Base-by-base conservation (phyloP, 2,329 filamentous ascomycete genomes). In the Fonsecaea erecta region DNA sequence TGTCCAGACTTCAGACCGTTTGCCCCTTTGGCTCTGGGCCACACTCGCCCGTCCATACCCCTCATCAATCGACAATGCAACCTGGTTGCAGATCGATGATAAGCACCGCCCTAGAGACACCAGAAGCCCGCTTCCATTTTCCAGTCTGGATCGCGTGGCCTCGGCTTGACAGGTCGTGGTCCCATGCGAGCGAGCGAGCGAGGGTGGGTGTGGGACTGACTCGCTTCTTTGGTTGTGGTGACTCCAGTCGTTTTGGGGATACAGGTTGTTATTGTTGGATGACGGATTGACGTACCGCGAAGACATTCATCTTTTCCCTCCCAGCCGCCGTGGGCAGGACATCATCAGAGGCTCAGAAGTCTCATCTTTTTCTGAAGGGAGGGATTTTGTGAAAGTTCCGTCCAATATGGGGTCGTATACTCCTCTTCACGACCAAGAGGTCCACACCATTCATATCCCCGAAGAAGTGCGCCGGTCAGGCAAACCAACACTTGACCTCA, bases 381-480 rank as follows among this genome's bases (percentile, higher is more conserved):
- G 11, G 37, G 37, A 40, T 40, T 8, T 30, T 40, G 37, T 18
- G 21, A 4, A 52, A 7, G 11, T 35, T 7, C 40, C 1, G 16
- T 16, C 48, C 60, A 65, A 37, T 4, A 71, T 71, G 68, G 68
- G 68, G 21, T 71, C 68, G 16, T 66, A 65, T 28, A 61, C 51
- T 28, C 56, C 64, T 4, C 7, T 60, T 3, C 55, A 68, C 52
- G 69, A 72, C 60, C 68, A 72, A 60, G 59, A 53, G 28, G 58
- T 72, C 18, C 70, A 70, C 34, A 68, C 62, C 28, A 62, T 70
- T 52, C 53, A 66, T 32, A 65, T 71, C 32, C 67, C 70, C 0
- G 70, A 71, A 43, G 57, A 62, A 30, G 59, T 64, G 2, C 58
- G 70, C 12, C 24, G 58, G 53, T 63, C 66, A 16, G 64, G 60